Evolutionary conservation across 352 stramenopile genomes (phyloP).

Genomic region (Thraustochytrium sp.): DNA sequence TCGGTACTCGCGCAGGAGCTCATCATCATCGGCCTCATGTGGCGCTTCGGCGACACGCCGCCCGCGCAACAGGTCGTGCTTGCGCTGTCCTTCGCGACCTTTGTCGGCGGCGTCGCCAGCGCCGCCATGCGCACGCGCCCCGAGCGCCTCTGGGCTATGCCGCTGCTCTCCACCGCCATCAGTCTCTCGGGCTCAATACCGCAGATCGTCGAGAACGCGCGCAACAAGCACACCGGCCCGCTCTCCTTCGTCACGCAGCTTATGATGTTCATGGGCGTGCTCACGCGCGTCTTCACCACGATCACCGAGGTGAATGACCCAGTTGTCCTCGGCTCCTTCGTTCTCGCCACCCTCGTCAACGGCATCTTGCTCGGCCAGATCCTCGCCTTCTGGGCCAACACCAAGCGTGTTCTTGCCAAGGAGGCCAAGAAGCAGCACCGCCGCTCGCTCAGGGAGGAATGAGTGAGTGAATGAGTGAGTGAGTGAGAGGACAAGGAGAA

Average conservation of each 20-base stretch:
- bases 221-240: slow-evolving; percentile 27
- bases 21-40: slow-evolving; percentile 21
- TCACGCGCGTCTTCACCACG: slow-evolving; percentile 21
- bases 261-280: background rate
- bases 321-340: slow-evolving; percentile 1
- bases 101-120: background rate
- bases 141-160: slow-evolving; percentile 9
- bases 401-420: slow-evolving; percentile 9
- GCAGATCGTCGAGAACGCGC: slow-evolving; percentile 26
- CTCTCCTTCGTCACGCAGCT: slow-evolving; percentile 30
- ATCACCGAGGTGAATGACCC: slow-evolving; percentile 37
- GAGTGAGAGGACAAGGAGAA: too few species aligned
- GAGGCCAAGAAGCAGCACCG: background rate
- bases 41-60: background rate
- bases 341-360: background rate
- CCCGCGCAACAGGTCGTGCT: background rate
- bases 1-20: background rate
- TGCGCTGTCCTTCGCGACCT: background rate
- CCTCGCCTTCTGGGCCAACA: slow-evolving; percentile 11
- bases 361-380: slow-evolving; percentile 21
- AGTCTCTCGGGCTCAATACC: background rate
- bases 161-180: slow-evolving; percentile 9
- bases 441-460: too few species aligned
- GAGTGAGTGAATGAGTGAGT: too few species aligned
- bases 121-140: background rate